Percentiles rank a stretch among this genome's conserved stretches.
phyloP scores from a whole-genome alignment of 2,329 filamentous ascomycete genomes.

The Ampelomyces quisqualis region DNA sequence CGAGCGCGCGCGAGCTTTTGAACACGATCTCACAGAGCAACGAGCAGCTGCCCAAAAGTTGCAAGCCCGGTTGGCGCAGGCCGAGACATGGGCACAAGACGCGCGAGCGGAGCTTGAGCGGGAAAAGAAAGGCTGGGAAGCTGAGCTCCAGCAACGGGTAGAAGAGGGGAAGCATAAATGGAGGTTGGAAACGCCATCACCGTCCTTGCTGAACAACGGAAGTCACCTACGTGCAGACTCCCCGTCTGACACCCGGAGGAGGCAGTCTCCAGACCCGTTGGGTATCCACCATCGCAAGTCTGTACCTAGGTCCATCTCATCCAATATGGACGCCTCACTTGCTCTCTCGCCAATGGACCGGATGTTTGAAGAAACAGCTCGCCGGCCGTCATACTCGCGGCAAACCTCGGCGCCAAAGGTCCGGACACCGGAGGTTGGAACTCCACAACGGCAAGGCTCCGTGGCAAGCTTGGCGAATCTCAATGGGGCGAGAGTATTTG shows the following conservation, averaged over 20 bases:
- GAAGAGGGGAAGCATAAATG: conserved; percentile 66
- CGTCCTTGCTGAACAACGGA: conserved; percentile 21
- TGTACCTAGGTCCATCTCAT: conserved; percentile 34
- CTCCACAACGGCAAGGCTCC: conserved; percentile 40
- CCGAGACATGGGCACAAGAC: conserved; percentile 63
- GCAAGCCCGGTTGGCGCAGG: conserved; percentile 64
- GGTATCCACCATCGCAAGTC: conserved; percentile 35
- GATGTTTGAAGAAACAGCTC: conserved; percentile 40
- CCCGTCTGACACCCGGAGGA: conserved; percentile 42
- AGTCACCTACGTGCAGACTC: conserved; percentile 43
- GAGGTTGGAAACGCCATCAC: conserved; percentile 51
- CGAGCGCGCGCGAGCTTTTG: conserved; percentile 63
- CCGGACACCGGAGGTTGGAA: conserved; percentile 42
- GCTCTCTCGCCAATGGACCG: conserved; percentile 39
- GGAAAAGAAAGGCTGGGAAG: conserved; percentile 61
- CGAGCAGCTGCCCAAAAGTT: conserved; percentile 62
- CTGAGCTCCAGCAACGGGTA: conserved; percentile 58
- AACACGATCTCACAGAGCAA: conserved; percentile 63
- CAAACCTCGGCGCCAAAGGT: conserved; percentile 27
- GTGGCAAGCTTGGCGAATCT: conserved; percentile 35
- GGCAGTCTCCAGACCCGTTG: conserved; percentile 43
- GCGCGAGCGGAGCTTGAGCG: conserved; percentile 57
- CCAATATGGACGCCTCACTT: conserved; percentile 29
- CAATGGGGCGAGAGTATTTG: conserved; percentile 41
- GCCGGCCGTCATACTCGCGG: conserved; percentile 40